Conservation (phyloP, 495 filamentous ascomycete genomes). For the Aspergillus ostianus region DNA sequence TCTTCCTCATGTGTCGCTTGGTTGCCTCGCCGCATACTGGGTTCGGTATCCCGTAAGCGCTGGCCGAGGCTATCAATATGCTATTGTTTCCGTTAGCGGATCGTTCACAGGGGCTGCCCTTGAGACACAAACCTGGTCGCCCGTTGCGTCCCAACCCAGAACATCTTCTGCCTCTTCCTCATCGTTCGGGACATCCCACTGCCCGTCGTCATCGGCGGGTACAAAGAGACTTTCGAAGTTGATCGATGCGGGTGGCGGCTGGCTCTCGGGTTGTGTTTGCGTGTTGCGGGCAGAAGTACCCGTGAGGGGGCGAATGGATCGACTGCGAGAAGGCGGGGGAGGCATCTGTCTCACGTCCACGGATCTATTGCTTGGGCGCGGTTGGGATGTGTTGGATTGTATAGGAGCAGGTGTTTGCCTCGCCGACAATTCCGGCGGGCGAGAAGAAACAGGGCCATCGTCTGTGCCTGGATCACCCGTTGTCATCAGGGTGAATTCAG, state of each 20-base stretch:
- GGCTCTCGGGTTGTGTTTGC: slow-evolving; percentile 21
- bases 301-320: slow-evolving; percentile 37
- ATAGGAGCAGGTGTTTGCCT: slow-evolving; percentile 29
- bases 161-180: slow-evolving; percentile 69
- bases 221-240: slow-evolving; percentile 77
- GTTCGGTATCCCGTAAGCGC: slow-evolving; percentile 21
- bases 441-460: slow-evolving; percentile 33
- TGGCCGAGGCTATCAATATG: slow-evolving; percentile 30
- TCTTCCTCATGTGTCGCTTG: slow-evolving; percentile 15
- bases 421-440: slow-evolving; percentile 36
- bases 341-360: slow-evolving; percentile 21
- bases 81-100: slow-evolving; percentile 20
- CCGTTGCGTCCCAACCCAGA: slow-evolving; percentile 79
- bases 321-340: slow-evolving; percentile 24
- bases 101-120: slow-evolving; percentile 12
- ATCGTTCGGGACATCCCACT: slow-evolving; percentile 79
- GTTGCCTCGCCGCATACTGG: slow-evolving; percentile 9
- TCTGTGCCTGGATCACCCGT: slow-evolving; percentile 67
- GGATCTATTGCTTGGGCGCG: slow-evolving; percentile 8
- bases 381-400: slow-evolving; percentile 10
- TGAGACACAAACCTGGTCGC: slow-evolving; percentile 36
- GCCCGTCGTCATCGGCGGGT: slow-evolving; percentile 65
- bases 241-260: slow-evolving; percentile 58
- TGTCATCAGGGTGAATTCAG: slow-evolving; percentile 94
- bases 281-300: slow-evolving; percentile 30